phyloP scores from a whole-genome alignment of 1,284 basidiomycete species.

The Boletus smithii region DNA sequence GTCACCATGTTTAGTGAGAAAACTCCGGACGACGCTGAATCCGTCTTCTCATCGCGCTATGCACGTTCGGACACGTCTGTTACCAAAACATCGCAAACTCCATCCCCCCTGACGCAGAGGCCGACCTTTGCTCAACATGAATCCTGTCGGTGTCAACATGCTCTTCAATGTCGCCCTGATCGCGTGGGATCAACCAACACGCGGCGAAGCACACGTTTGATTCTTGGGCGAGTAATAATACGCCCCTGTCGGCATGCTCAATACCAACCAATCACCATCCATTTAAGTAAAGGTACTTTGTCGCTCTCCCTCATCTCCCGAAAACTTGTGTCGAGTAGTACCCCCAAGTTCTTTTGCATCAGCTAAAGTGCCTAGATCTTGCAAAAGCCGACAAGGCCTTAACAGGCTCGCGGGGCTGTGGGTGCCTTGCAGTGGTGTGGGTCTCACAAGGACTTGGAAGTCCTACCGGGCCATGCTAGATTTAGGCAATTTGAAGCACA shows the following conservation, averaged over 20 bases:
- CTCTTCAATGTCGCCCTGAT: neutral
- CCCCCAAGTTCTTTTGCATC: neutral
- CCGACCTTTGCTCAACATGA: neutral
- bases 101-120: neutral
- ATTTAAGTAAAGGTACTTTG: no score
- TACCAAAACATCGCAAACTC: neutral
- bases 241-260: neutral
- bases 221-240: neutral
- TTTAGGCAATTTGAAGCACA: no score
- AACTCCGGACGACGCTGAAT: neutral
- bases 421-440: neutral
- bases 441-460: neutral
- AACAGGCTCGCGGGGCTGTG: neutral
- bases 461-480: no score
- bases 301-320: neutral
- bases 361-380: neutral
- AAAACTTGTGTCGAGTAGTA: neutral
- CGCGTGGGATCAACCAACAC: constrained; percentile 5
- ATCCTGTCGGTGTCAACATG: neutral
- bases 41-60: neutral
- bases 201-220: neutral
- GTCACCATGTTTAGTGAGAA: constrained; percentile 1
- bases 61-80: neutral
- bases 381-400: neutral
- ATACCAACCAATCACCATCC: neutral